Evolutionary conservation across 2,329 filamentous ascomycete genomes (phyloP).

Genomic region (Phaeosphaeriaceae sp.): DNA sequence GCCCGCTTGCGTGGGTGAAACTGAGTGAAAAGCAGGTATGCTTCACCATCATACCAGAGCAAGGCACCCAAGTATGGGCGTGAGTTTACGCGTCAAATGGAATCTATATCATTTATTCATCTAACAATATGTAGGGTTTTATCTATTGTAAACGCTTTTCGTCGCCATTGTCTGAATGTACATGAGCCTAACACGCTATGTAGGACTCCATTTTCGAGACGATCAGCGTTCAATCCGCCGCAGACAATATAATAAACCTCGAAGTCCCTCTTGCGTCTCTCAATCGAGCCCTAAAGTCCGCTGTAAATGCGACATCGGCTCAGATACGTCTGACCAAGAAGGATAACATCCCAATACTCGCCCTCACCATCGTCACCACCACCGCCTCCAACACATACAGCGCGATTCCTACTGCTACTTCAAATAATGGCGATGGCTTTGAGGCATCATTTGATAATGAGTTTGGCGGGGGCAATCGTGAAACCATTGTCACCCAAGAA

Average conservation of each 20-base stretch:
- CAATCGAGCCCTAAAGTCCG: conserved; percentile 89
- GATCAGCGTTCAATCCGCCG: conserved; percentile 86
- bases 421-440: conserved; percentile 34
- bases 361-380: conserved; percentile 85
- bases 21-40: conserved; percentile 86
- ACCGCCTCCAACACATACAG: conserved; percentile 58
- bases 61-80: conserved; percentile 96
- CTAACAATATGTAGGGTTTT: conserved; percentile 47
- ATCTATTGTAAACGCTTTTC: conserved; percentile 49
- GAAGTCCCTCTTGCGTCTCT: conserved; percentile 89
- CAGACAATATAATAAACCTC: conserved; percentile 91
- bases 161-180: background rate
- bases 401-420: conserved; percentile 36
- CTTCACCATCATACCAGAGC: conserved; percentile 94
- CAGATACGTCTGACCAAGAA: conserved; percentile 92
- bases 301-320: conserved; percentile 78
- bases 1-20: conserved; percentile 89
- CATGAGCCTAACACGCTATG: conserved; percentile 18
- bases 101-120: conserved; percentile 9
- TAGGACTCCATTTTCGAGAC: conserved; percentile 89
- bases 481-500: conserved; percentile 93
- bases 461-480: conserved; percentile 66
- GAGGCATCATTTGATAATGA: conserved; percentile 33
- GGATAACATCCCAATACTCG: conserved; percentile 82
- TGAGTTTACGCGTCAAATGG: conserved; percentile 56